phyloP scores from a whole-genome alignment of 495 filamentous ascomycete species.

The Daldinia caldariorum region DNA sequence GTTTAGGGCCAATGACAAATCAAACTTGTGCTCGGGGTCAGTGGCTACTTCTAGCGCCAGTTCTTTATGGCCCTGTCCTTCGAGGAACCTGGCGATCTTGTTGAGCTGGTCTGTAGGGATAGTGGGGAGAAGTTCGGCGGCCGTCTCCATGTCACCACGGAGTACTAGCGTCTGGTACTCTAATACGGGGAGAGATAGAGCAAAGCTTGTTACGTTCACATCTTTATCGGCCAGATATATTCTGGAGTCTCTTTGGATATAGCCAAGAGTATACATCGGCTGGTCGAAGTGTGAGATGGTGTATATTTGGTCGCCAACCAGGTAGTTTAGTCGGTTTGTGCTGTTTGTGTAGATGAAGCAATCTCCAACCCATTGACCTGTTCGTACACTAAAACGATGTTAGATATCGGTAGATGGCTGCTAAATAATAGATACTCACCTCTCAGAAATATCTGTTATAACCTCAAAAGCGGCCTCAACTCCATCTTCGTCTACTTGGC shows the following conservation, averaged over 20 bases:
- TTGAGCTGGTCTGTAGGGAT: constrained; percentile 92
- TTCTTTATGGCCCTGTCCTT: constrained; percentile 97
- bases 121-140: constrained; percentile 80
- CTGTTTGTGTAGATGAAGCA: constrained; percentile 98
- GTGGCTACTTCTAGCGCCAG: constrained; percentile 95
- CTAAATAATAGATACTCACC: constrained; percentile 52
- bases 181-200: constrained; percentile 90
- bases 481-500: constrained; percentile 90
- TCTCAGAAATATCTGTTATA: constrained; percentile 93
- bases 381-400: constrained; percentile 70
- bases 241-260: constrained; percentile 90
- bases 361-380: constrained; percentile 98
- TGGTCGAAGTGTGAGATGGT: constrained; percentile 98
- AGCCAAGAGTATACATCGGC: constrained; percentile 93
- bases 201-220: constrained; percentile 87
- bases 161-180: constrained; percentile 98
- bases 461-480: constrained; percentile 98
- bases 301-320: constrained; percentile 97
- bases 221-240: constrained; percentile 97
- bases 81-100: constrained; percentile 97
- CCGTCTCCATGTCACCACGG: constrained; percentile 92
- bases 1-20: constrained; percentile 84
- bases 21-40: constrained; percentile 95
- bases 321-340: constrained; percentile 96
- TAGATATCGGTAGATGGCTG: constrained; percentile 30